phyloP scores from a whole-genome alignment of 306 rosid genomes.

The Coriaria nepalensis region DNA sequence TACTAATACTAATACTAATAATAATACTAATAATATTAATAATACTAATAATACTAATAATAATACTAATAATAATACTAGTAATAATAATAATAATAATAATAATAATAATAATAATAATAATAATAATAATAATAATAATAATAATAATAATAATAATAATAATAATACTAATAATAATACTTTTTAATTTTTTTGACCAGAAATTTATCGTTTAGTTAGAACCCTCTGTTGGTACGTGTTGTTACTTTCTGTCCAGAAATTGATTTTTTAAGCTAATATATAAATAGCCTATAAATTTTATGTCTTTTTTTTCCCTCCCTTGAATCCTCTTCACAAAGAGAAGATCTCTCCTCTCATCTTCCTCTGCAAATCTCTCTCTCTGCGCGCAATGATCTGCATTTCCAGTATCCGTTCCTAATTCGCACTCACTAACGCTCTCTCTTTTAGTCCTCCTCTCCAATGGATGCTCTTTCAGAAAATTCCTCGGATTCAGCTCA shows the following conservation, averaged over 20 bases:
- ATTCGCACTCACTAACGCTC: conserved; percentile 13
- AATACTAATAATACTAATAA: too few relatives aligned
- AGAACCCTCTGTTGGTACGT: neutral
- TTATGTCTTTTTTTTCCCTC: conserved; percentile 30
- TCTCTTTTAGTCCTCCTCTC: conserved; percentile 4
- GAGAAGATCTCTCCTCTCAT: conserved; percentile 20
- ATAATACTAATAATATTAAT: too few relatives aligned
- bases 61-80: too few relatives aligned
- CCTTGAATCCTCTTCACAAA: conserved; percentile 36
- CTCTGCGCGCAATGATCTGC: conserved; percentile 27
- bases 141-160: too few relatives aligned
- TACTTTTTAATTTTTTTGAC: too few relatives aligned
- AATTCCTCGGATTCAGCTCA: conserved; percentile 44
- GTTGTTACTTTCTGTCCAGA: conserved; percentile 1
- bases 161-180: too few relatives aligned
- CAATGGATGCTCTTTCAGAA: conserved; percentile 46
- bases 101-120: too few relatives aligned
- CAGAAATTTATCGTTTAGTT: too few relatives aligned
- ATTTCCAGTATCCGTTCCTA: conserved; percentile 16
- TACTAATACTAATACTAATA: too few relatives aligned
- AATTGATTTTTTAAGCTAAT: neutral
- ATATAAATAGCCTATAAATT: neutral
- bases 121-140: too few relatives aligned
- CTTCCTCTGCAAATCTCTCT: conserved; percentile 14
- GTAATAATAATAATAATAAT: too few relatives aligned